These are phyloP conservation scores for Citrus australasica DNA, from an alignment of 345 rosid species.

Conservation along the genomic window DNA sequence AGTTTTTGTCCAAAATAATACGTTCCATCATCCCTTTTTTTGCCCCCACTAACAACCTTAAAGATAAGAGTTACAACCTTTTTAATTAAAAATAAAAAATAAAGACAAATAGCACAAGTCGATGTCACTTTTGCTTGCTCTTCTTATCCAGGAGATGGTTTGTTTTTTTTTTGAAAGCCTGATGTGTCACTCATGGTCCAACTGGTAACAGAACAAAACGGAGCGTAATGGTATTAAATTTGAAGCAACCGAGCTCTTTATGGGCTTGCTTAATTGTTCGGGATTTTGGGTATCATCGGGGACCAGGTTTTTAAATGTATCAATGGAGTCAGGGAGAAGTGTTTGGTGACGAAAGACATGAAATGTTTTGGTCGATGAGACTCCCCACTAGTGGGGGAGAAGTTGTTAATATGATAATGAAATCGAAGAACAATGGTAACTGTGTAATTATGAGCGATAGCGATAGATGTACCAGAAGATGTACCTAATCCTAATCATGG, in stretches of 20 bases:
- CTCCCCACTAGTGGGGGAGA: background rate
- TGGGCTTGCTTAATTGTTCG: background rate
- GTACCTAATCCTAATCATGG: constrained; percentile 7
- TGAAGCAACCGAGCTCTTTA: background rate
- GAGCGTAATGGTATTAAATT: background rate
- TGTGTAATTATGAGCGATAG: background rate
- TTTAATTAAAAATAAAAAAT: too few species aligned
- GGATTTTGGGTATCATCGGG: background rate
- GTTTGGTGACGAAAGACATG: background rate
- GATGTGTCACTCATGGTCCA: background rate
- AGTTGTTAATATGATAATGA: constrained; percentile 3
- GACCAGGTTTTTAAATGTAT: background rate
- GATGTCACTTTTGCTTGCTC: background rate
- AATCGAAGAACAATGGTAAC: background rate
- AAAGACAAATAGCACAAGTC: too few species aligned
- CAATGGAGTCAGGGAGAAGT: background rate
- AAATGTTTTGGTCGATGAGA: background rate
- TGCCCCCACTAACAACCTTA: constrained; percentile 7
- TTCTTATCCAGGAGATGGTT: background rate
- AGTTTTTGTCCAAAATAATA: constrained; percentile 12
- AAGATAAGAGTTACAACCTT: background rate
- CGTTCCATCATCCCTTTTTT: background rate
- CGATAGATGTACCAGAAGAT: background rate
- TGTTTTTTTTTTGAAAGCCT: background rate
- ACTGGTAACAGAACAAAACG: background rate